phyloP scores from a whole-genome alignment of 2,329 filamentous ascomycete species.

The Neophaeococcomyces aloes region DNA sequence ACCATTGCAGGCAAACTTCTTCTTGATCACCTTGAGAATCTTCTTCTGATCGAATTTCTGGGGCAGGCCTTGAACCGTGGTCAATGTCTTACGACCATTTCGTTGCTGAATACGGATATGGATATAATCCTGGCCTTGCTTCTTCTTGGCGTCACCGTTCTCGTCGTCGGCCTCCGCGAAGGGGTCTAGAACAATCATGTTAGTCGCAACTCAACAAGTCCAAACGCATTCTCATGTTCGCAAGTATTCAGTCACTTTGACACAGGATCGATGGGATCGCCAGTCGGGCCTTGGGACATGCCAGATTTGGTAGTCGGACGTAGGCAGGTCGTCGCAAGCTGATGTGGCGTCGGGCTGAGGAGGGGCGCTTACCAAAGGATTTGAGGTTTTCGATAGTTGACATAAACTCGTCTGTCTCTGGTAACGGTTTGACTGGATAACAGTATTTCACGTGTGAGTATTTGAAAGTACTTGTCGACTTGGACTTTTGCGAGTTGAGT shows the following conservation, averaged over 20 bases:
- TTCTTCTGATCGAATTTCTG: slow-evolving; percentile 99
- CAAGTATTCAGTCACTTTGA: too few species aligned
- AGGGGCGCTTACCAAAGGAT: slow-evolving; percentile 65
- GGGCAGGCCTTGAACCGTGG: slow-evolving; percentile 95
- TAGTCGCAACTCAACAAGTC: too few species aligned
- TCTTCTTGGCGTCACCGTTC: slow-evolving; percentile 72
- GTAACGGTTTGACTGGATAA: slow-evolving; percentile 22
- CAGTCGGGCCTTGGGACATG: too few species aligned
- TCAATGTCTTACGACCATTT: slow-evolving; percentile 99
- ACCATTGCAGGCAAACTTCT: slow-evolving; percentile 99
- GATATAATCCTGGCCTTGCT: slow-evolving; percentile 89
- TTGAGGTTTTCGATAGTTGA: slow-evolving; percentile 93
- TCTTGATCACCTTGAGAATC: slow-evolving; percentile 99
- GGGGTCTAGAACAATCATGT: slow-evolving; percentile 60
- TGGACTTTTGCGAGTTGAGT: slow-evolving; percentile 11
- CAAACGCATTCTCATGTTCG: too few species aligned
- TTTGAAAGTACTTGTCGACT: too few species aligned
- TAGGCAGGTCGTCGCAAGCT: slow-evolving; percentile 6
- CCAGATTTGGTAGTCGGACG: too few species aligned
- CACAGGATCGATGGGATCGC: too few species aligned
- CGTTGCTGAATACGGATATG: slow-evolving; percentile 99
- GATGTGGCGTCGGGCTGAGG: slow-evolving; percentile 15
- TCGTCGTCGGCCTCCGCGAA: slow-evolving; percentile 99
- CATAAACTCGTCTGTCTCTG: slow-evolving; percentile 63
- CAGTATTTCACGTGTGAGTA: slow-evolving; percentile 23